phyloP scores from a whole-genome alignment of 768 basidiomycete species.

The Tylopilus vinaceipallidus region DNA sequence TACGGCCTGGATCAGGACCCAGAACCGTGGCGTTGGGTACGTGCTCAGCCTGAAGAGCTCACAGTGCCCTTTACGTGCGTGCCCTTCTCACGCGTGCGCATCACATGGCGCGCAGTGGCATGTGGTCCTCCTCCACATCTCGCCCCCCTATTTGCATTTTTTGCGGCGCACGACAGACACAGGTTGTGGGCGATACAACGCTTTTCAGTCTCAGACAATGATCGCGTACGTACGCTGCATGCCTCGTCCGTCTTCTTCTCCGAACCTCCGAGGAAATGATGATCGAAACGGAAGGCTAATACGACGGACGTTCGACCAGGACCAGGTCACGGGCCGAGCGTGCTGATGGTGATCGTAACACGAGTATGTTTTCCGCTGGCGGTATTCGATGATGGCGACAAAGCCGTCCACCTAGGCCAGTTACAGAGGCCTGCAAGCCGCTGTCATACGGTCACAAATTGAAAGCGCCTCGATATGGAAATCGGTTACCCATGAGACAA shows the following conservation, averaged over 20 bases:
- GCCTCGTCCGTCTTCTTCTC: slow-evolving; percentile 6
- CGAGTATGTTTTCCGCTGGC: background rate
- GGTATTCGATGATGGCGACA: background rate
- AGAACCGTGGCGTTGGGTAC: slow-evolving; percentile 1
- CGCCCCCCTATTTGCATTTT: background rate
- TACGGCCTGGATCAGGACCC: slow-evolving; percentile 3
- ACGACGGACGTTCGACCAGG: background rate
- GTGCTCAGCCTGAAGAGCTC: slow-evolving; percentile 1
- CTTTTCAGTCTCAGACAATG: background rate
- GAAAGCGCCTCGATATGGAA: slow-evolving; percentile 7
- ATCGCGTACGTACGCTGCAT: slow-evolving; percentile 7
- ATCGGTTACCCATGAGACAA: background rate
- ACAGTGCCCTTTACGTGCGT: slow-evolving; percentile 9
- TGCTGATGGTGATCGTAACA: background rate
- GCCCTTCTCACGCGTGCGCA: slow-evolving; percentile 10
- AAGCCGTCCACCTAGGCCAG: background rate
- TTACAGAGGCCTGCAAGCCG: slow-evolving; percentile 1
- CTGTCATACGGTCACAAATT: background rate
- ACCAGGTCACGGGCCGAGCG: background rate
- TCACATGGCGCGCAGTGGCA: slow-evolving; percentile 17
- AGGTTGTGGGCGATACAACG: slow-evolving; percentile 6
- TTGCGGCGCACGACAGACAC: slow-evolving; percentile 1
- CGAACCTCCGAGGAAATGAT: slow-evolving; percentile 24
- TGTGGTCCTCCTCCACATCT: slow-evolving; percentile 2
- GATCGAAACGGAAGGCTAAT: background rate